These are phyloP conservation scores for Blastobotrys ciferrii DNA, from an alignment of 1,139 yeast species.

Conservation along the genomic window DNA sequence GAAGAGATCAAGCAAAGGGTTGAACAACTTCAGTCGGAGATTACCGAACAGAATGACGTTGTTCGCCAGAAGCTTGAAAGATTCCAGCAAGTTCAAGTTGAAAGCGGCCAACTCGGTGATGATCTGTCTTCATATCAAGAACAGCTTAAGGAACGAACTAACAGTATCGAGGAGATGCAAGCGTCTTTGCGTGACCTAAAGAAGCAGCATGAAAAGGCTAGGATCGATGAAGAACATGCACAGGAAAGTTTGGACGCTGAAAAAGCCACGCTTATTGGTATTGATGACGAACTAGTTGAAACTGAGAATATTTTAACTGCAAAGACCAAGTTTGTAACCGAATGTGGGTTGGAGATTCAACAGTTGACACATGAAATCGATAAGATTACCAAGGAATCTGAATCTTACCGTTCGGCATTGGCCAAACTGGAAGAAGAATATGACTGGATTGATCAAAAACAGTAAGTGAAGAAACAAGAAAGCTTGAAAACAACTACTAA, in stretches of 20 bases:
- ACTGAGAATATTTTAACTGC: constrained; percentile 51
- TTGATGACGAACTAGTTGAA: constrained; percentile 76
- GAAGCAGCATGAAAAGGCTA: constrained; percentile 35
- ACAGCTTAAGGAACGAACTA: constrained; percentile 40
- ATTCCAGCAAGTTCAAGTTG: constrained; percentile 67
- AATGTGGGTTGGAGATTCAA: constrained; percentile 55
- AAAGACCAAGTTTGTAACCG: constrained; percentile 53
- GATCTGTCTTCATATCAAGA: constrained; percentile 53
- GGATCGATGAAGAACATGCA: constrained; percentile 39
- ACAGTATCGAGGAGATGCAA: constrained; percentile 43
- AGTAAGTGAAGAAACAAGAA: constrained; percentile 46
- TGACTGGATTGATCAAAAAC: constrained; percentile 73
- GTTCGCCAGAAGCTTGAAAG: constrained; percentile 50
- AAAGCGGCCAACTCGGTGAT: constrained; percentile 61
- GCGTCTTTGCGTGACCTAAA: constrained; percentile 37
- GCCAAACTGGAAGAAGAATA: constrained; percentile 53
- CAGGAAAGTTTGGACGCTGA: constrained; percentile 57
- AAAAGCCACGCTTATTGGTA: constrained; percentile 59
- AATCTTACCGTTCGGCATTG: constrained; percentile 45
- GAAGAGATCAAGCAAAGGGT: constrained; percentile 52
- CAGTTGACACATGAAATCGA: constrained; percentile 64
- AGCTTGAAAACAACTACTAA: constrained; percentile 26
- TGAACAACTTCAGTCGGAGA: constrained; percentile 21
- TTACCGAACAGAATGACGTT: constrained; percentile 41
- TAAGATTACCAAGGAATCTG: constrained; percentile 46